Percentiles rank a stretch among this genome's conserved stretches.
Conservation (phyloP, 768 basidiomycete species). For the Collybia sordida region DNA sequence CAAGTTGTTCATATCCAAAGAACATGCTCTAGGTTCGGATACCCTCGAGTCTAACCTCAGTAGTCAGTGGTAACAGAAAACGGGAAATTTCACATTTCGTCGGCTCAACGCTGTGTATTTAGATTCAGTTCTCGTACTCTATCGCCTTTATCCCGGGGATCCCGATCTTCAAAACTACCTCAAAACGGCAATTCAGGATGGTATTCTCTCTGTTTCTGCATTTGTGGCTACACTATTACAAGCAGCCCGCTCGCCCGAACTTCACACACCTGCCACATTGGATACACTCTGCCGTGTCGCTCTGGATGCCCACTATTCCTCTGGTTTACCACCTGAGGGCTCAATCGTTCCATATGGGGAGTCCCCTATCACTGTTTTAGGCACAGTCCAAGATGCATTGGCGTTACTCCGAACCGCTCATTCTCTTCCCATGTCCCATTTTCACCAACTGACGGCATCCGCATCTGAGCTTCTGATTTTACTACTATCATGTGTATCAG, state of each 20-base stretch:
- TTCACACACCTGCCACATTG: slow-evolving; percentile 65
- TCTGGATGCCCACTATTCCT: slow-evolving; percentile 62
- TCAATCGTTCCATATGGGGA: slow-evolving; percentile 55
- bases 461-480: slow-evolving; percentile 65
- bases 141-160: slow-evolving; percentile 69
- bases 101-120: slow-evolving; percentile 3
- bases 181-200: slow-evolving; percentile 53
- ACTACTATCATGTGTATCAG: slow-evolving; percentile 58
- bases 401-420: slow-evolving; percentile 58
- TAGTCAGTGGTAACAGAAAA: slow-evolving; percentile 42
- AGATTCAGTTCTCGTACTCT: slow-evolving; percentile 74
- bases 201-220: slow-evolving; percentile 53
- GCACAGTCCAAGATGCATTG: slow-evolving; percentile 60
- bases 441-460: slow-evolving; percentile 56
- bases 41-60: slow-evolving; percentile 57
- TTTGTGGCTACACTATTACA: slow-evolving; percentile 69
- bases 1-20: slow-evolving; percentile 58
- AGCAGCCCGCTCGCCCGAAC: slow-evolving; percentile 61
- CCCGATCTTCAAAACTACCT: slow-evolving; percentile 67
- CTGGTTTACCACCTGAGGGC: slow-evolving; percentile 49
- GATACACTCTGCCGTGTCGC: slow-evolving; percentile 68
- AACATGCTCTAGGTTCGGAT: slow-evolving; percentile 35
- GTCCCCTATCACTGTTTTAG: slow-evolving; percentile 47
- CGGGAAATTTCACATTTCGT: background rate
- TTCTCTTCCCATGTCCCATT: slow-evolving; percentile 52